Conservation (phyloP, 2,329 filamentous ascomycete species). For the Penicillium italicum region DNA sequence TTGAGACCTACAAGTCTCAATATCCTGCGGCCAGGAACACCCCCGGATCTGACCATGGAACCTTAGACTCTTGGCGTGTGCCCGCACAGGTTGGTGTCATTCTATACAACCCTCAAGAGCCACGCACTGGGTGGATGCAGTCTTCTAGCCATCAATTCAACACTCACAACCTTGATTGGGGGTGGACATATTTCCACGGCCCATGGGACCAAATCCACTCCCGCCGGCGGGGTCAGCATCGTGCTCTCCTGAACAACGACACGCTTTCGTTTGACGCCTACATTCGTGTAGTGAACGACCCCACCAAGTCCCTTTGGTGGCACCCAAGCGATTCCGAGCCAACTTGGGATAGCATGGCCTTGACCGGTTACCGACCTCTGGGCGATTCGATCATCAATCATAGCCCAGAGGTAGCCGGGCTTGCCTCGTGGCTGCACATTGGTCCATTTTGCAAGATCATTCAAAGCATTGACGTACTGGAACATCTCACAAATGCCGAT, state of each 20-base stretch:
- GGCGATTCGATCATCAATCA: constrained; percentile 46
- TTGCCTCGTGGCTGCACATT: constrained; percentile 58
- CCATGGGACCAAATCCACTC: constrained; percentile 57
- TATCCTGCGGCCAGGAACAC: constrained; percentile 19
- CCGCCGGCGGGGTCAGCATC: constrained; percentile 56
- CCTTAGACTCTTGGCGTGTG: constrained; percentile 42
- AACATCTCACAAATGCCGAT: constrained; percentile 46
- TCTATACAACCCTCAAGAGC: constrained; percentile 61
- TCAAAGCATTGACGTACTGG: constrained; percentile 48
- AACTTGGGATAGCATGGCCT: constrained; percentile 54
- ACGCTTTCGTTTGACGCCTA: constrained; percentile 61
- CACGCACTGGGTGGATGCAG: constrained; percentile 55
- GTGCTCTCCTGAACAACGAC: constrained; percentile 58
- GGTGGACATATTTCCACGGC: constrained; percentile 60
- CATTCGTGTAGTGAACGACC: constrained; percentile 58
- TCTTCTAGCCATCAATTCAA: constrained; percentile 59
- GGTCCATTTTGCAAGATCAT: constrained; percentile 57
- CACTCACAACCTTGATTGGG: constrained; percentile 57
- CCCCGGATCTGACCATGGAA: neutral
- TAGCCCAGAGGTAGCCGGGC: constrained; percentile 50
- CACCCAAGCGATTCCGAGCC: constrained; percentile 53
- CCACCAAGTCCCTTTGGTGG: constrained; percentile 60
- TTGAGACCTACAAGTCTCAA: constrained; percentile 30
- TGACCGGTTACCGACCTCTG: constrained; percentile 56
- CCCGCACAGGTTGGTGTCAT: constrained; percentile 61